Evolutionary conservation across 768 basidiomycete species (phyloP).

Genomic region (Lentinula sp.): DNA sequence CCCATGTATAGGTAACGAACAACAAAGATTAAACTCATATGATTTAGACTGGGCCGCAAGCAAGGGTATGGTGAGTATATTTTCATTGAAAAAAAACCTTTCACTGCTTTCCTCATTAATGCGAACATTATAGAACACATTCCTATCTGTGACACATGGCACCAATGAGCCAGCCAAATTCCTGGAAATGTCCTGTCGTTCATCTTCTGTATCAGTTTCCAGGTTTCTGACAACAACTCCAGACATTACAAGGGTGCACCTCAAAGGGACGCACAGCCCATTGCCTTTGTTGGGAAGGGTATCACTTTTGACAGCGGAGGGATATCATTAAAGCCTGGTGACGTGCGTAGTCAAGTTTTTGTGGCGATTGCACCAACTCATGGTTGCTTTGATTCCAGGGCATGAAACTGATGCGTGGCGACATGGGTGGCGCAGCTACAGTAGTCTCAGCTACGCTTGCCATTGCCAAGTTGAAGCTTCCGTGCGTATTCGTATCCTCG

Average conservation of each 20-base stretch:
- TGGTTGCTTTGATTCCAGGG: constrained; percentile 29
- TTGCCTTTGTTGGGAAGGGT: constrained; percentile 82
- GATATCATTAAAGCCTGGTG: constrained; percentile 76
- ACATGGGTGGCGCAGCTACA: constrained; percentile 88
- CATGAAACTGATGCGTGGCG: constrained; percentile 83
- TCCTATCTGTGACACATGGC: constrained; percentile 83
- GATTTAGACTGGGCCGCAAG: constrained; percentile 68
- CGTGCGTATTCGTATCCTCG: constrained; percentile 36
- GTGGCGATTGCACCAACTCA: neutral
- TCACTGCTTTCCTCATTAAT: neutral
- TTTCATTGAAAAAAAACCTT: neutral
- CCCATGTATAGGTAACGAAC: neutral
- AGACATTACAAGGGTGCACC: constrained; percentile 81
- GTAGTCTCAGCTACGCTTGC: constrained; percentile 70
- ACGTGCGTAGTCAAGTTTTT: constrained; percentile 32
- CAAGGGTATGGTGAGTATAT: constrained; percentile 66
- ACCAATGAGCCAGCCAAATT: constrained; percentile 81
- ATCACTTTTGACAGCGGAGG: constrained; percentile 89
- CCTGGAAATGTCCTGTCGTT: constrained; percentile 63
- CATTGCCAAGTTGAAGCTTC: constrained; percentile 76
- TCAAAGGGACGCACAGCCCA: constrained; percentile 47
- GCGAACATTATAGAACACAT: constrained; percentile 48
- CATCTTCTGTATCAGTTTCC: neutral
- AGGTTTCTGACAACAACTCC: neutral
- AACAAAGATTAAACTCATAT: constrained; percentile 1